A percentile compares a stretch with the other conserved stretches of the same genome.
Conservation (phyloP, 306 rosid genomes). For the Hippophae gyantsensis region DNA sequence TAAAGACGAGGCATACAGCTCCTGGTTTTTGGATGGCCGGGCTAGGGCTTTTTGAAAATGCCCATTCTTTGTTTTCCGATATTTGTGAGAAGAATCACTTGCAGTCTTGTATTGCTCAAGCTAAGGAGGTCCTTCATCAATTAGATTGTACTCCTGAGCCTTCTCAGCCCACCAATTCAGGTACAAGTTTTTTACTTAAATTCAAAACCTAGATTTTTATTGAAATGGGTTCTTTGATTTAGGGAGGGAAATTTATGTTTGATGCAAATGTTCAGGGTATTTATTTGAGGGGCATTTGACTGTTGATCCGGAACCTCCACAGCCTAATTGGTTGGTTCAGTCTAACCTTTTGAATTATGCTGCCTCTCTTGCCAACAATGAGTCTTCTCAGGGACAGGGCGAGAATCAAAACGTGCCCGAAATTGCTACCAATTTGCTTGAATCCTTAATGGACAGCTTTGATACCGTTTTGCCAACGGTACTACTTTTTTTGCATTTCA, state of each 20-base stretch:
- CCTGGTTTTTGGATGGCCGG: conserved; percentile 89
- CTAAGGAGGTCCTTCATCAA: conserved; percentile 55
- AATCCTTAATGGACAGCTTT: conserved; percentile 51
- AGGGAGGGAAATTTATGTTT: background rate
- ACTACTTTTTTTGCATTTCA: conserved; percentile 11
- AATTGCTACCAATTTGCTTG: conserved; percentile 41
- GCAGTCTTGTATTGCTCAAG: conserved; percentile 52
- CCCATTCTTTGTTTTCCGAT: conserved; percentile 40
- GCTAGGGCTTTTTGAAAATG: conserved; percentile 58
- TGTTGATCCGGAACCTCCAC: conserved; percentile 84
- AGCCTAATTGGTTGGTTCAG: conserved; percentile 85
- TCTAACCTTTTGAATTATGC: conserved; percentile 62
- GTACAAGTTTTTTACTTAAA: conserved; percentile 20
- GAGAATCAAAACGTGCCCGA: conserved; percentile 29
- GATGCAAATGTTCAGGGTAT: conserved; percentile 45
- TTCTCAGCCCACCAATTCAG: conserved; percentile 32
- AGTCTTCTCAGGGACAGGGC: conserved; percentile 43
- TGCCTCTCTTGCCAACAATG: conserved; percentile 52
- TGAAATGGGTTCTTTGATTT: background rate
- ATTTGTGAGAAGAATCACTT: conserved; percentile 48
- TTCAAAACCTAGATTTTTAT: background rate
- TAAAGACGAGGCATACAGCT: conserved; percentile 73
- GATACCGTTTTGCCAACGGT: conserved; percentile 65
- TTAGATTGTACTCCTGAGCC: conserved; percentile 36
- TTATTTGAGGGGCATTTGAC: conserved; percentile 96